Percentiles rank a stretch among this genome's conserved stretches.
These are phyloP conservation scores for Eucalyptus guilfoylei DNA, from an alignment of 345 rosid genomes.

Conservation along the genomic window DNA sequence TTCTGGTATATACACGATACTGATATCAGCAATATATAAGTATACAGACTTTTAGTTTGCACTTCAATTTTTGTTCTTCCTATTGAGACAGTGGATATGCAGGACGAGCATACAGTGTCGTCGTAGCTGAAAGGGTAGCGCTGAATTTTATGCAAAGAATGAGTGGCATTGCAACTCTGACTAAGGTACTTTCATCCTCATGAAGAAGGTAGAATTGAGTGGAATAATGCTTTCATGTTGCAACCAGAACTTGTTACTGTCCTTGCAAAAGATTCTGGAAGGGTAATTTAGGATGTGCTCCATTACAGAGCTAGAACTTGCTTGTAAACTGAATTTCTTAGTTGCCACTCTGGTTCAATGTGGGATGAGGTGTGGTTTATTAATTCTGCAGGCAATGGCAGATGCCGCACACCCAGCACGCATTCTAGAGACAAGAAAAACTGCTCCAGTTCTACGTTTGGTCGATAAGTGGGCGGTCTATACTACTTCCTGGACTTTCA, in stretches of 20 bases:
- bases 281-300: neutral
- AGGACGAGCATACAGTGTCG: conserved; percentile 78
- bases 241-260: neutral
- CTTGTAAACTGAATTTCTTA: neutral
- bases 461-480: conserved; percentile 97
- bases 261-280: neutral
- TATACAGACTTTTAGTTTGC: neutral
- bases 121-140: conserved; percentile 86
- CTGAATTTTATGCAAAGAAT: conserved; percentile 96
- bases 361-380: neutral
- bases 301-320: neutral
- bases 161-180: conserved; percentile 97
- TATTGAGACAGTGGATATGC: neutral
- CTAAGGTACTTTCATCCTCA: conserved; percentile 37
- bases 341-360: neutral
- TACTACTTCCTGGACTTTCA: conserved; percentile 7
- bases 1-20: conserved; percentile 20
- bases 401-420: conserved; percentile 82
- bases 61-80: neutral
- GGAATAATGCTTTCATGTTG: neutral
- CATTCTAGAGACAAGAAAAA: conserved; percentile 91
- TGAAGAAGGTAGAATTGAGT: neutral
- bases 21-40: neutral
- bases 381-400: conserved; percentile 69
- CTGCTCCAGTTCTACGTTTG: conserved; percentile 86